Base-by-base conservation (phyloP, 345 rosid species). In the Hibiscus mutabilis region DNA sequence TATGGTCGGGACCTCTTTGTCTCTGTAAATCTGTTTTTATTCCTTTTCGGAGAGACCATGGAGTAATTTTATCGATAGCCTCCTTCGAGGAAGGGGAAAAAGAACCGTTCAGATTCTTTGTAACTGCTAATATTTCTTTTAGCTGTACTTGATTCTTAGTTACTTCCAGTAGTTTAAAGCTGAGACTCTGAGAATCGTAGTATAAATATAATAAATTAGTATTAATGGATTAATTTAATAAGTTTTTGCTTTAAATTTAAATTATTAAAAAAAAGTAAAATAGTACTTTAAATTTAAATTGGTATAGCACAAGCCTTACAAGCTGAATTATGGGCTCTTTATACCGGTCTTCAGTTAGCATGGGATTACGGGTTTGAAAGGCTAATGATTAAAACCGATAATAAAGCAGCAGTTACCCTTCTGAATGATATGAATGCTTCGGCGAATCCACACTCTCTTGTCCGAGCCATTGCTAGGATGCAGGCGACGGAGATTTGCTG, bases 1-100 rank as follows among this genome's bases (percentile, higher is more conserved):
- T 74, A 78, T 74, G 53, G 70, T 73, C 44, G 13, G 66, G 70
- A 62, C 61, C 64, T 70, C 35, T 75, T 60, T 49, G 0, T 5
- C 18, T 49, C 51, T 46, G 53, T 49, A 49, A 49, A 49, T 51
- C 57, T n/a, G 21, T 52, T 18, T 52, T 52, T 7, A n/a, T n/a
- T 52, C 57, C 11, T 52, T 52, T 52, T n/a, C 8, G 22, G 57
- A 18, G 21, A 52, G 57, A 52, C 22, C 57, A 18, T 52, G 57
- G 57, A 18, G 57, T 22, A 52, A 5, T 52, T 52, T 52, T 52
- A 52, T 52, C 11, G 21, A 51, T 51, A n/a, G 21, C 56, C 56
- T 51, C 56, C 56, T n/a, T 51, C 3, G 8, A 18, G 57, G 57
- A 52, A 52, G 57, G 6, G 6, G n/a, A n/a, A 16, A 6, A 52